A percentile compares a stretch with the other conserved stretches of the same genome.
Conservation (phyloP, 2,329 filamentous ascomycete species). For the Ophiostoma sp. region DNA sequence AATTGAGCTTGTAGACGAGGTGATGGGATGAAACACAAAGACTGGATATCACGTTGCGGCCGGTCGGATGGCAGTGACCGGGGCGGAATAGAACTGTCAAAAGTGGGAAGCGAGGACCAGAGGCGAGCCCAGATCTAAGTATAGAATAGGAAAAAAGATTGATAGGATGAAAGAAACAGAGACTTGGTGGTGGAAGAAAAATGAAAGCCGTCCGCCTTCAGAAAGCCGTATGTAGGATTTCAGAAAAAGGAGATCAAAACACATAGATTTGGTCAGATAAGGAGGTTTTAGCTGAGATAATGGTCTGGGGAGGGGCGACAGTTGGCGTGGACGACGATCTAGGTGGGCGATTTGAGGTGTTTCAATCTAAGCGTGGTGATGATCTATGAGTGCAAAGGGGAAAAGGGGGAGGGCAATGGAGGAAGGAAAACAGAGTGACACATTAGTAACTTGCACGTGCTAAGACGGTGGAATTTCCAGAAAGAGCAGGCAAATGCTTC, state of each 20-base stretch:
- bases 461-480: not conserved
- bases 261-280: not conserved
- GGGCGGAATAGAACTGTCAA: not conserved
- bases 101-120: not conserved
- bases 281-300: not conserved
- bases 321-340: not conserved
- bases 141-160: not conserved
- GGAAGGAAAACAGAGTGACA: not conserved
- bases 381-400: not conserved
- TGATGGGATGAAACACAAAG: not conserved
- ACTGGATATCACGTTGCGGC: slow-evolving; percentile 12
- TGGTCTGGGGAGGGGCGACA: not conserved
- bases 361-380: not conserved
- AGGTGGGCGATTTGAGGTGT: not conserved
- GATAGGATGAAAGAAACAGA: not conserved
- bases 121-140: not conserved
- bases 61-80: not conserved
- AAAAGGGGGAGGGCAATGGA: not conserved
- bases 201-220: not conserved
- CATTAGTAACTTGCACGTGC: not conserved
- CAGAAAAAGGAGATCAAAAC: not conserved
- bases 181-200: not conserved
- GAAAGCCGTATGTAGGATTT: not conserved
- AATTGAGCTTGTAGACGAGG: not conserved
- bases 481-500: slow-evolving; percentile 14